Evolutionary conservation across 495 filamentous ascomycete species (phyloP).

Genomic region (Lepidopterella palustris): DNA sequence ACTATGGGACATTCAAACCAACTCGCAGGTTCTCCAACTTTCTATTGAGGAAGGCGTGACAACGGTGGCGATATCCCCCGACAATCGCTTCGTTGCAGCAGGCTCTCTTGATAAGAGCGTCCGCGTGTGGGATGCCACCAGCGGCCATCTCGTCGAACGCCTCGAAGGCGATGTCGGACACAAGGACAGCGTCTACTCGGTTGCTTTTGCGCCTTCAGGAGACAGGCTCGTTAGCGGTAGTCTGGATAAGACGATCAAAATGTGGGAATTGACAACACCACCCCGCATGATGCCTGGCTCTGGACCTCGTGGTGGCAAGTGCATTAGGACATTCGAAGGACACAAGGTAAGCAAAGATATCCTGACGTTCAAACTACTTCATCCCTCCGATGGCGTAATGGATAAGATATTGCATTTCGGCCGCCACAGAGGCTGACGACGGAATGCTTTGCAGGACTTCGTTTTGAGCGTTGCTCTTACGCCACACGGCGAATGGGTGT

Average conservation of each 20-base stretch:
- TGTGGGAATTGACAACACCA: slow-evolving; percentile 38
- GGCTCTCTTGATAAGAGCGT: slow-evolving; percentile 41
- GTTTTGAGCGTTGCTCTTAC: slow-evolving; percentile 40
- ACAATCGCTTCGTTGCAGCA: slow-evolving; percentile 40
- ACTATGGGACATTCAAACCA: slow-evolving; percentile 38
- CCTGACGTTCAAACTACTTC: not conserved
- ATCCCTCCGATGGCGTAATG: not conserved
- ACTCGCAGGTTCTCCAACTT: slow-evolving; percentile 31
- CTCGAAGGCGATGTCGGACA: slow-evolving; percentile 41
- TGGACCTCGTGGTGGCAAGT: slow-evolving; percentile 33
- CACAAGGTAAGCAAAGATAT: slow-evolving; percentile 34
- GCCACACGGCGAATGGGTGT: slow-evolving; percentile 38
- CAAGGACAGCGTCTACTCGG: slow-evolving; percentile 40
- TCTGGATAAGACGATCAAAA: slow-evolving; percentile 43
- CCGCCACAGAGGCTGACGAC: not conserved
- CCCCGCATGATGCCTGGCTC: slow-evolving; percentile 24
- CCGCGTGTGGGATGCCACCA: slow-evolving; percentile 38
- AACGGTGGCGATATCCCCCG: slow-evolving; percentile 41
- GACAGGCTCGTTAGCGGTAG: slow-evolving; percentile 36
- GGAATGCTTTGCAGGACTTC: slow-evolving; percentile 31
- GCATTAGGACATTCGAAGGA: slow-evolving; percentile 39
- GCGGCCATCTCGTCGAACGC: slow-evolving; percentile 32
- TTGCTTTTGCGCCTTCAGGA: slow-evolving; percentile 38
- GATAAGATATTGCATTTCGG: not conserved
- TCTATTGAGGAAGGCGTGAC: slow-evolving; percentile 42